Base-by-base conservation (phyloP, 1,284 basidiomycete species). In the Irpex sp. region DNA sequence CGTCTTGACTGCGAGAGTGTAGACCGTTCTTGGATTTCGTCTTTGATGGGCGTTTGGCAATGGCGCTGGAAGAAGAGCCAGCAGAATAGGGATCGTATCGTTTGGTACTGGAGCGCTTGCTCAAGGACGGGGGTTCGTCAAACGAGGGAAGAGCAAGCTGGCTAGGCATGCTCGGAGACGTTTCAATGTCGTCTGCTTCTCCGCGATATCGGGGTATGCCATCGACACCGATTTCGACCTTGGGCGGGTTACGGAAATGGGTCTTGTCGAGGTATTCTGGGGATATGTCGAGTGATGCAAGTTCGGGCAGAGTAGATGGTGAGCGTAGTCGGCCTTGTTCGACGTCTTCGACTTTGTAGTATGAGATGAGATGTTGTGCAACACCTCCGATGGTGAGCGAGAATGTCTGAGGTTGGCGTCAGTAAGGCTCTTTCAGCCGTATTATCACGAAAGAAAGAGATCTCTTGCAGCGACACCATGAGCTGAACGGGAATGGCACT, bases 301-400 rank as follows among this genome's bases (percentile, higher is more conserved):
- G 84, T 75, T 98, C 96, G 0, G 94, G 93, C 0, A 97, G 82
- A 1, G 92, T 92, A 0, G 94, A 96, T 0, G 96, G 96, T 0
- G 93, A 85, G 37, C 95, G 87, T 5, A 98, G 84, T 37, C 94
- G 89, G 19, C 94, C 94, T 62, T 88, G 86, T 59, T 93, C 86
- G 19, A 97, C 94, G 73, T 98, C 96, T 68, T 94, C 91, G 63
- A 97, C 85, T 67, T 89, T 91, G 83, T 98, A 98, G 80, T 98
- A 98, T 1, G 95, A 97, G 59, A 98, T 94, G 65, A 98, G 85
- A 74, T 98, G 96, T 73, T 98, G 96, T 0, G 94, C 87, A 57
- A 93, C 92, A 26, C 93, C 93, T 61, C 78, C 79, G 64, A 97
- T 93, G 40, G 89, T 92, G 59, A 97, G 82, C 8, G 96, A 97